These are phyloP conservation scores for Candida succiphila DNA, from an alignment of 805 yeast genomes.

Conservation along the genomic window DNA sequence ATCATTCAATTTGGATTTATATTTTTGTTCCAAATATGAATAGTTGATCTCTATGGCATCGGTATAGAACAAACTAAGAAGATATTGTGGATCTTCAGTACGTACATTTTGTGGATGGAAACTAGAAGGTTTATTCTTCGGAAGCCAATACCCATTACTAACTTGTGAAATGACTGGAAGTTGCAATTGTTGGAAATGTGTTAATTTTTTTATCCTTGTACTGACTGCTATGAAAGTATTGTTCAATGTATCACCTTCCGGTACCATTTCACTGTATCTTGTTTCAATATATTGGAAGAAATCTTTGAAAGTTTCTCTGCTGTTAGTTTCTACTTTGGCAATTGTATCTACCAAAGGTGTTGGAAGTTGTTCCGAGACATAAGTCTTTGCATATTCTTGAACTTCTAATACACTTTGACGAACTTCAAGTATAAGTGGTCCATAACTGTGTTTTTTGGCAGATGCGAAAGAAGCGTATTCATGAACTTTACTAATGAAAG, in stretches of 20 bases:
- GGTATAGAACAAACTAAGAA: constrained; percentile 58
- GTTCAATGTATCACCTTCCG: constrained; percentile 11
- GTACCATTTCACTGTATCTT: constrained; percentile 30
- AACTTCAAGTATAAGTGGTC: constrained; percentile 47
- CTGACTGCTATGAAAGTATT: constrained; percentile 50
- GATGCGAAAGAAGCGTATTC: constrained; percentile 24
- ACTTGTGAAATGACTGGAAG: constrained; percentile 36
- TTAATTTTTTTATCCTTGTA: constrained; percentile 53
- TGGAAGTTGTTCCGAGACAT: constrained; percentile 8
- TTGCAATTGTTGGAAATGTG: constrained; percentile 51
- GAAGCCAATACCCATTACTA: constrained; percentile 67
- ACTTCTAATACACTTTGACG: constrained; percentile 9
- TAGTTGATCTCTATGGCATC: constrained; percentile 73
- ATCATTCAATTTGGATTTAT: constrained; percentile 32
- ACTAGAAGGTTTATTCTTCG: constrained; percentile 55
- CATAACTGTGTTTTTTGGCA: constrained; percentile 33
- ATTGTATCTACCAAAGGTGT: constrained; percentile 4
- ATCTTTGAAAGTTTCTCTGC: constrained; percentile 39
- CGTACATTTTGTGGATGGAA: constrained; percentile 43
- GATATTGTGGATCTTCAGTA: constrained; percentile 33
- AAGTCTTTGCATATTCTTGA: constrained; percentile 6
- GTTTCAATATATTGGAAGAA: constrained; percentile 46
- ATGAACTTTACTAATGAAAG: background rate
- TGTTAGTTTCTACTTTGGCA: constrained; percentile 2
- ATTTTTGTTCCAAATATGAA: constrained; percentile 51